Base-by-base conservation (phyloP, 306 rosid species). In the Trifolium subterraneum region DNA sequence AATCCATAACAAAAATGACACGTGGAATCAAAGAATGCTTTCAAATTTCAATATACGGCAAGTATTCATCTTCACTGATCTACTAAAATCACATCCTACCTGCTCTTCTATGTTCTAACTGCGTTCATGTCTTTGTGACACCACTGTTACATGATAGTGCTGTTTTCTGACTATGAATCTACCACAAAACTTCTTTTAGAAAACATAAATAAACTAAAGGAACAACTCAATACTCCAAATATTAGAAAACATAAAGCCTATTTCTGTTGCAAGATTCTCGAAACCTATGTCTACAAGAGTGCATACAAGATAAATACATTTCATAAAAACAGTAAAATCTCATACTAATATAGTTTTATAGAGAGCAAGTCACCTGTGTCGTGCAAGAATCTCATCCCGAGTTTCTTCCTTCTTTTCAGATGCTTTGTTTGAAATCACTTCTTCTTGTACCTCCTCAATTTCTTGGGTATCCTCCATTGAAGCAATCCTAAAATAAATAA, bases 361-460 rank as follows among this genome's bases (percentile, higher is more conserved):
- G 44, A 69, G 54, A 27, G 77, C 7, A 52, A 20, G 47, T 81
- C 44, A 81, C 86, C 86, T 85, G 78, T 84, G 88, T 5, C 86
- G 79, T 2, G 95, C 74, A 62, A 91, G 96, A 86, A 88, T 84
- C 25, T 91, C 97, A 81, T 94, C 97, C 9, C 82, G 92, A 68
- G 84, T 82, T 79, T 94, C 97, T 16, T 75, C 88, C 73, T 83
- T 74, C 67, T 75, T 75, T 78, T 75, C 72, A 44, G 86, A 41
- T 59, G 66, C 52, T 52, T 85, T 35, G 41, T 88, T 93, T 9
- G 88, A 80, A 73, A 83, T 76, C 65, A 71, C 76, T 78, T 75
- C 93, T 77, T 80, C 96, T 47, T 80, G 73, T 1, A 71, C 60
- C 51, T 75, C 83, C 50, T 77, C 89, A 66, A 77, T 74, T 80